Evolutionary conservation across 1,284 basidiomycete species (phyloP), one percentile per base, ranked within the genome.

Genomic region (Malassezia furfur): DNA sequence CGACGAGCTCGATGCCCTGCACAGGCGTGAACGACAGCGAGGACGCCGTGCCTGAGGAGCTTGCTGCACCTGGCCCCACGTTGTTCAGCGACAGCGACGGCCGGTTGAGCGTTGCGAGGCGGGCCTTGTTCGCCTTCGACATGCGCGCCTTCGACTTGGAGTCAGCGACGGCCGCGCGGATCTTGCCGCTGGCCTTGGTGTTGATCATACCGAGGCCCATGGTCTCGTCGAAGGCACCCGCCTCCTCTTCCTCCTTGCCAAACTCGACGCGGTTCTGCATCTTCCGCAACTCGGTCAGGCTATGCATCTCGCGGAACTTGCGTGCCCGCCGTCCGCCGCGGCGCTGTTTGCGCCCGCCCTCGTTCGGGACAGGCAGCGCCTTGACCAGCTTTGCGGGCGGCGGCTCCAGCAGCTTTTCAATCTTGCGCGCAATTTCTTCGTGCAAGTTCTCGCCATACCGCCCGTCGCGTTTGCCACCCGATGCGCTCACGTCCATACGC

Each of bases 201-300:
- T 62, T 59, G 41, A 96, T 88, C 91, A 98, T 96, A 62, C 94
- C 94, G 72, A 98, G 77, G 5, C 94, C 94, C 77, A 91, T 87
- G 11, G 88, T 91, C 79, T 96, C 86, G 77, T 96, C 94, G 71
- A 91, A 94, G 19, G 90, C 88, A 36, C 89, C 91, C 21, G 91
- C 86, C 76, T 99, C 94, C 69, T 93, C 86, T 75, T 98, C 94
- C 2, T 85, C 86, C 77, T 93, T 86, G 52, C 94, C 94, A 68
- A 99, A 98, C 62, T 82, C 84, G 84, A 98, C 86, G 45, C 94
- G 83, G 76, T 99, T 99, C 77, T 96, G 91, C 66, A 94, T 80
- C 78, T 98, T 98, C 62, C 89, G 84, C 46, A 98, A 79, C 77
- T 99, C 94, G 2, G 94, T 96, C 77, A 91, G 87, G 3, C 91